Conservation (phyloP, 2,329 filamentous ascomycete species). For the Hypoxylon sp. region DNA sequence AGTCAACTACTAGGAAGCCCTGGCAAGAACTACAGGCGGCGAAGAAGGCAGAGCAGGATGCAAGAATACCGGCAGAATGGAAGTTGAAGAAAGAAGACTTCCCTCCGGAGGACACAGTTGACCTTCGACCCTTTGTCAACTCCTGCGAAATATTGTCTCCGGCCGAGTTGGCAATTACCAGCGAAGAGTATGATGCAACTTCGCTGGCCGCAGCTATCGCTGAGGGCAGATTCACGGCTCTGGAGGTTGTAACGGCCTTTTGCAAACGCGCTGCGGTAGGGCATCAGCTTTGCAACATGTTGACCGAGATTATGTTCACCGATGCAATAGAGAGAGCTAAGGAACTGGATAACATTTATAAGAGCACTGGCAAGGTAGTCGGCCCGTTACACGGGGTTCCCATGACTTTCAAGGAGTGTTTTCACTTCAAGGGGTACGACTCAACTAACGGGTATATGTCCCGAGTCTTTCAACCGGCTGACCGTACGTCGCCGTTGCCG, state of each 20-base stretch:
- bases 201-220: slow-evolving; percentile 45
- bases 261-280: slow-evolving; percentile 64
- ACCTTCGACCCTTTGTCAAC: slow-evolving; percentile 41
- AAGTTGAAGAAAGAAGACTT: slow-evolving; percentile 41
- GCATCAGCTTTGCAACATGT: slow-evolving; percentile 57
- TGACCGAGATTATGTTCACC: slow-evolving; percentile 60
- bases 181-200: slow-evolving; percentile 44
- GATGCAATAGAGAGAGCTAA: slow-evolving; percentile 56
- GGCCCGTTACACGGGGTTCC: slow-evolving; percentile 67
- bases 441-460: slow-evolving; percentile 51
- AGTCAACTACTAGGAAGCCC: slow-evolving; percentile 29
- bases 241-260: slow-evolving; percentile 56
- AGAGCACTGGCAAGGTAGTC: slow-evolving; percentile 57
- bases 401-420: slow-evolving; percentile 56
- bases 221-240: slow-evolving; percentile 42
- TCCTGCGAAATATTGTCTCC: slow-evolving; percentile 39
- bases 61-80: slow-evolving; percentile 44
- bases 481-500: slow-evolving; percentile 40
- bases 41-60: slow-evolving; percentile 41
- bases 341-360: slow-evolving; percentile 55
- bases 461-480: slow-evolving; percentile 40
- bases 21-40: slow-evolving; percentile 45
- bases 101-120: slow-evolving; percentile 37
- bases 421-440: slow-evolving; percentile 49
- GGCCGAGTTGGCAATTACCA: slow-evolving; percentile 41